Base-by-base conservation (phyloP, 2,329 filamentous ascomycete species). In the Hypoxylon sp. region DNA sequence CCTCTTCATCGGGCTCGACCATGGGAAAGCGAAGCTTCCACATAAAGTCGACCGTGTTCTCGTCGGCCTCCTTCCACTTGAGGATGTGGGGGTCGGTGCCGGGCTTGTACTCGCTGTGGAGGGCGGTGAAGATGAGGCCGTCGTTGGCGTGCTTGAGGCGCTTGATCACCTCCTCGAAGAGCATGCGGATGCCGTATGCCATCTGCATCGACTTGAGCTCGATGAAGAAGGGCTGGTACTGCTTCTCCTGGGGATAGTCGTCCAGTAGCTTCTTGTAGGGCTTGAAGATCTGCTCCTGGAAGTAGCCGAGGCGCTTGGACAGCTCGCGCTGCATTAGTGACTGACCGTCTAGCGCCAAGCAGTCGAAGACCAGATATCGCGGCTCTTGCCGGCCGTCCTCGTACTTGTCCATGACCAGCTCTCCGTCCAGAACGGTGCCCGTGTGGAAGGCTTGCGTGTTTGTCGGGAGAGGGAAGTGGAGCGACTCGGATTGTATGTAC, bases 41-140 rank as follows among this genome's bases (percentile, higher is more conserved):
- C 37, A 89, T 85, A 74, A 97, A 97, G 73, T 99, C 95, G 66
- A 99, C 87, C 0, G 92, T 96, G 78, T 99, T 99, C 74, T 99
- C 95, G 64, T 91, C 83, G 3, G 92, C 91, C 0, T 94, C 92
- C 77, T 99, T 99, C 95, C 95, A 99, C 75, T 99, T 99, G 33
- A 99, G 80, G 62, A 97, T 99, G 73, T 97, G 89, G 46, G 86
- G 85, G 75, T 99, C 95, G 10, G 95, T 99, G 65, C 95, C 95
- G 65, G 90, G 88, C 67, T 88, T 88, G 78, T 99, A 99, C 8
- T 88, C 83, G 15, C 91, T 92, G 67, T 87, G 89, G 63, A 91
- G 87, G 77, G 94, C 97, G n/a, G 95, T 98, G 76, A 98, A 99
- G 70, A 99, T 97, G 42, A 99, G 83, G 4, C 95, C 95, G 73